Conservation (phyloP, 116 monocot species). For the Thalassia testudinum region DNA sequence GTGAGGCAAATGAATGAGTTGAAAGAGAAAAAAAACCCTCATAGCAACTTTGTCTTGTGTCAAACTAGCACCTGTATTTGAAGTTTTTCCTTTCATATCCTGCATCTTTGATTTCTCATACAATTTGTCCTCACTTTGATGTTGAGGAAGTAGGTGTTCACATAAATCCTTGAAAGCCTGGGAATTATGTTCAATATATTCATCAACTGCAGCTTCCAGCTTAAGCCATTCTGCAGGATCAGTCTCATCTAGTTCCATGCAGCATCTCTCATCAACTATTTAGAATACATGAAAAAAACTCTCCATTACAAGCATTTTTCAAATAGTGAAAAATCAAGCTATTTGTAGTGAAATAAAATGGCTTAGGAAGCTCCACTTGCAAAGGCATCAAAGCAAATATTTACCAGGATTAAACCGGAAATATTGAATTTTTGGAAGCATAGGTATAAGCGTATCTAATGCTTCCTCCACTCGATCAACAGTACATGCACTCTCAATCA, state of each 20-base stretch:
- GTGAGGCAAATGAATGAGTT: too few relatives aligned
- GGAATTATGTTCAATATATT: constrained; percentile 55
- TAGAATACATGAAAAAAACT: not conserved
- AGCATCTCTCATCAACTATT: constrained; percentile 84
- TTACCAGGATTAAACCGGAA: constrained; percentile 93
- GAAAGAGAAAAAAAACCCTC: not conserved
- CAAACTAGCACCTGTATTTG: constrained; percentile 30
- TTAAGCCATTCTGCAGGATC: constrained; percentile 93
- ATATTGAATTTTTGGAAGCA: constrained; percentile 93
- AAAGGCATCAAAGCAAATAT: not conserved
- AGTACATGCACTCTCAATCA: constrained; percentile 97
- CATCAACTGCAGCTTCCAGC: constrained; percentile 90
- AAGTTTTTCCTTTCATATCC: constrained; percentile 22
- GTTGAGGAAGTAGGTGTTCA: constrained; percentile 36
- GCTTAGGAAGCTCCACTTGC: not conserved
- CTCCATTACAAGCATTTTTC: too few relatives aligned
- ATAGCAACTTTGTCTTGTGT: not conserved
- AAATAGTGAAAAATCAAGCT: too few relatives aligned
- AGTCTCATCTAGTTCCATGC: constrained; percentile 97
- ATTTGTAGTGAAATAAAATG: too few relatives aligned
- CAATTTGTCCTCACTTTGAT: constrained; percentile 39
- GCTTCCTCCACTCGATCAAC: constrained; percentile 91
- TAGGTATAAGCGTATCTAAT: constrained; percentile 64
- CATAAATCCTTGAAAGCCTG: constrained; percentile 49
- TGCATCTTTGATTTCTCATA: constrained; percentile 30